Percentiles rank a stretch among this genome's conserved stretches.
Conservation (phyloP, 352 stramenopile species). For the Phytophthora kernoviae region DNA sequence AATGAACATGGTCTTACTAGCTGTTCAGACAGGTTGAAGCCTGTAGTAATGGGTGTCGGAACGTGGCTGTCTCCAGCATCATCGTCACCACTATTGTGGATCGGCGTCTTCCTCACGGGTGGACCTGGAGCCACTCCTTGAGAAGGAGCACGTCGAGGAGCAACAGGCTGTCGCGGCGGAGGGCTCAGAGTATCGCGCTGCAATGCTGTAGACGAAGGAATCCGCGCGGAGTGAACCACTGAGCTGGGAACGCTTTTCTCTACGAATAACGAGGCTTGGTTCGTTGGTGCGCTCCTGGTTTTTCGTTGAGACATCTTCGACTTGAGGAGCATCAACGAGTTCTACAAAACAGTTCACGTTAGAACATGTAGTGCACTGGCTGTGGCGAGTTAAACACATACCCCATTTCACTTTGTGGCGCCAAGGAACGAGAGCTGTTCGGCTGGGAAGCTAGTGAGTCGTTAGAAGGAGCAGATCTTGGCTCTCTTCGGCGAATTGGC, state of each 20-base stretch:
- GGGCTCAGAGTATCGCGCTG: conserved; percentile 20
- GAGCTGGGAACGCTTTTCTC: conserved; percentile 46
- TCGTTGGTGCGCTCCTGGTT: conserved; percentile 70
- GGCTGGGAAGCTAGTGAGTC: conserved; percentile 36
- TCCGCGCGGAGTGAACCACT: conserved; percentile 31
- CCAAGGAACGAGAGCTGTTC: conserved; percentile 33
- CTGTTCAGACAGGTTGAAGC: conserved; percentile 40
- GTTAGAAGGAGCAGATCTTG: conserved; percentile 13
- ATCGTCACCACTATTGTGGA: conserved; percentile 40
- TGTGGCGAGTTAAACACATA: conserved; percentile 17
- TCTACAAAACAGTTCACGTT: conserved; percentile 34
- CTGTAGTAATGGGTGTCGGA: conserved; percentile 47
- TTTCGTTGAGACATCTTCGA: conserved; percentile 83
- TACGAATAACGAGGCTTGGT: conserved; percentile 69
- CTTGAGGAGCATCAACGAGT: conserved; percentile 76
- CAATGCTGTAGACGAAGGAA: conserved; percentile 18
- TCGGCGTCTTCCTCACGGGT: conserved; percentile 18
- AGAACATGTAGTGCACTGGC: background rate
- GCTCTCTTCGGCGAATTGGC: conserved; percentile 46
- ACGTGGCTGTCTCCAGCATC: conserved; percentile 31
- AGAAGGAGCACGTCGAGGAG: conserved; percentile 16
- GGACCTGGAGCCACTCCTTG: conserved; percentile 21
- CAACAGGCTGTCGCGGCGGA: conserved; percentile 19
- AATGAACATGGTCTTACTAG: conserved; percentile 25
- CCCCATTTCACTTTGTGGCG: conserved; percentile 53